Evolutionary conservation across 2,329 filamentous ascomycete genomes (phyloP).

Genomic region (Penicillium verrucosum): DNA sequence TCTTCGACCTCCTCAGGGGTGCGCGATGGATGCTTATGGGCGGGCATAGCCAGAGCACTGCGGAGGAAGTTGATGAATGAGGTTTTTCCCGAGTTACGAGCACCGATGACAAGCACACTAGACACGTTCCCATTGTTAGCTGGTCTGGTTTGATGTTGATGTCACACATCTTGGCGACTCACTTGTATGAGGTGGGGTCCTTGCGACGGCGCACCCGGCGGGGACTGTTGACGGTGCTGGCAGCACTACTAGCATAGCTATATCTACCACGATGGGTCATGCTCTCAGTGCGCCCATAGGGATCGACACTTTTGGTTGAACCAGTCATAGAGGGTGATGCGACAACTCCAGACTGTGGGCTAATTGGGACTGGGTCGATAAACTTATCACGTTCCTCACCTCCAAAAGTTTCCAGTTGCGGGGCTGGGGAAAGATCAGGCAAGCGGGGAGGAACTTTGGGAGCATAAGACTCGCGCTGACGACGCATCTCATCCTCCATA

Average conservation of each 20-base stretch:
- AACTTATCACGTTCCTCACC: constrained; percentile 64
- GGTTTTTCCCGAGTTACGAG: constrained; percentile 85
- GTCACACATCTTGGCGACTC: constrained; percentile 45
- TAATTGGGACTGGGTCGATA: constrained; percentile 49
- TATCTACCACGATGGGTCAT: constrained; percentile 96
- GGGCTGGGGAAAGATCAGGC: constrained; percentile 46
- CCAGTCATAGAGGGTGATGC: constrained; percentile 25
- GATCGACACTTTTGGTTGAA: constrained; percentile 53
- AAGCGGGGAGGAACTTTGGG: constrained; percentile 59
- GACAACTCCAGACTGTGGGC: constrained; percentile 23
- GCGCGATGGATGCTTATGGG: constrained; percentile 65
- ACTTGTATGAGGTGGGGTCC: constrained; percentile 98
- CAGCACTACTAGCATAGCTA: constrained; percentile 89
- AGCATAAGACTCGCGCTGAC: constrained; percentile 54
- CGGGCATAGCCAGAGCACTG: constrained; percentile 76
- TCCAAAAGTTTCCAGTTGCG: constrained; percentile 56
- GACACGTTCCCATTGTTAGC: constrained; percentile 1
- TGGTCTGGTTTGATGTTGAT: neutral
- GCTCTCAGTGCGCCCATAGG: constrained; percentile 81
- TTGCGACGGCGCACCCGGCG: constrained; percentile 89
- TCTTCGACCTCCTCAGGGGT: constrained; percentile 57
- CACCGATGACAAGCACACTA: constrained; percentile 87
- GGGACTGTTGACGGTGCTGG: constrained; percentile 90
- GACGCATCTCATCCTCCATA: constrained; percentile 52
- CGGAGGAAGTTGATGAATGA: constrained; percentile 96